These are phyloP conservation scores for Cytospora piceae DNA, from an alignment of 2,329 filamentous ascomycete species.

Conservation along the genomic window DNA sequence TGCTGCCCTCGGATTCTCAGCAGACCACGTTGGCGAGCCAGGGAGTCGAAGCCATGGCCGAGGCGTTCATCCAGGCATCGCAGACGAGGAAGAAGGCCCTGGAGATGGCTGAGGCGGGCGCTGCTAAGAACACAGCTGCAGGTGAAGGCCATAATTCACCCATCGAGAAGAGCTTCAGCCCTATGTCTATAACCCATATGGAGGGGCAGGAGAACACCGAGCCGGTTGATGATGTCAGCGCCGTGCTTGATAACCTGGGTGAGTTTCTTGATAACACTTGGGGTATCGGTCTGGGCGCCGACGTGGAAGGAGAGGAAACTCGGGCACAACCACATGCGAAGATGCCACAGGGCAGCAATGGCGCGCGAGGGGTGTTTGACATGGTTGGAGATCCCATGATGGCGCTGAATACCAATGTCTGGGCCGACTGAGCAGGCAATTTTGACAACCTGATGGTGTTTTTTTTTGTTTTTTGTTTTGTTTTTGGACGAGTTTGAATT, in stretches of 20 bases:
- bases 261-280: constrained; percentile 47
- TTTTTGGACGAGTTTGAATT: background rate
- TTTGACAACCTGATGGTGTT: background rate
- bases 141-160: background rate
- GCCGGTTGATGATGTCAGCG: constrained; percentile 48
- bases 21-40: constrained; percentile 44
- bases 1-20: constrained; percentile 50
- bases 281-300: constrained; percentile 40
- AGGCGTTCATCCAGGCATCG: constrained; percentile 54
- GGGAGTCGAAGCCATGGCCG: constrained; percentile 50
- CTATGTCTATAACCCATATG: background rate
- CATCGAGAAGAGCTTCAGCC: background rate
- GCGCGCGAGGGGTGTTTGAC: background rate
- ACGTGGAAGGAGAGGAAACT: constrained; percentile 39
- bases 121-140: constrained; percentile 15
- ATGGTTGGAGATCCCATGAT: constrained; percentile 22
- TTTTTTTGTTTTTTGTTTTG: too few relatives aligned
- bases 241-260: constrained; percentile 50
- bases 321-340: constrained; percentile 18
- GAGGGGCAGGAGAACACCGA: constrained; percentile 29
- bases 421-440: constrained; percentile 19
- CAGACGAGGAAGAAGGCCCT: constrained; percentile 28
- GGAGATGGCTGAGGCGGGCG: constrained; percentile 13
- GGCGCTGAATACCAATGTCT: constrained; percentile 24
- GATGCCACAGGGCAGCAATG: background rate